Conservation (phyloP, 2,329 filamentous ascomycete genomes). For the Arthroderma uncinatum region DNA sequence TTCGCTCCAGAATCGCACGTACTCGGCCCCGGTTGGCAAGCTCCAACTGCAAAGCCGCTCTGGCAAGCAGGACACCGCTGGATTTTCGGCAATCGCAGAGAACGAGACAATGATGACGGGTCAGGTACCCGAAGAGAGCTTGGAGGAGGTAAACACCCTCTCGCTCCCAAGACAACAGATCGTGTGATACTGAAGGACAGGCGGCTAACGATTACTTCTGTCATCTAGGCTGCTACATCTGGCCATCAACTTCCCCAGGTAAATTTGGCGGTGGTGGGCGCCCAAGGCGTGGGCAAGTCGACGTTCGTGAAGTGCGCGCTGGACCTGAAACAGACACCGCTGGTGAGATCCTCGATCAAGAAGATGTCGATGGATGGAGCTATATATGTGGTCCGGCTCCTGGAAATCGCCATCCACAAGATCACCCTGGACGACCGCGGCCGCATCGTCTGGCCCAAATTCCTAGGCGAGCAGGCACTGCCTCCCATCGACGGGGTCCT, state of each 20-base stretch:
- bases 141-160: neutral
- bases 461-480: constrained; percentile 53
- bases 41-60: neutral
- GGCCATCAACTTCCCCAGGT: constrained; percentile 39
- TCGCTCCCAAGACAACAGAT: neutral
- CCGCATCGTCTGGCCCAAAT: constrained; percentile 41
- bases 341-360: constrained; percentile 35
- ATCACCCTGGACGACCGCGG: constrained; percentile 41
- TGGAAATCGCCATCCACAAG: constrained; percentile 46
- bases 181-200: neutral
- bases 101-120: constrained; percentile 1
- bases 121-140: neutral
- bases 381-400: constrained; percentile 45
- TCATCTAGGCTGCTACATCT: constrained; percentile 16
- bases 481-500: constrained; percentile 73
- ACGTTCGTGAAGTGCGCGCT: constrained; percentile 49
- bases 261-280: constrained; percentile 49
- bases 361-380: constrained; percentile 48
- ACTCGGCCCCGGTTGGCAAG: constrained; percentile 26
- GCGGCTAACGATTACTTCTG: neutral
- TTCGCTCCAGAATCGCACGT: constrained; percentile 24
- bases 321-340: constrained; percentile 39
- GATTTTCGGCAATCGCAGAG: constrained; percentile 5
- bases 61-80: neutral
- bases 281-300: constrained; percentile 46